These are phyloP conservation scores for Yamadazyma siamensis DNA, from an alignment of 1,139 yeast species.

Conservation along the genomic window DNA sequence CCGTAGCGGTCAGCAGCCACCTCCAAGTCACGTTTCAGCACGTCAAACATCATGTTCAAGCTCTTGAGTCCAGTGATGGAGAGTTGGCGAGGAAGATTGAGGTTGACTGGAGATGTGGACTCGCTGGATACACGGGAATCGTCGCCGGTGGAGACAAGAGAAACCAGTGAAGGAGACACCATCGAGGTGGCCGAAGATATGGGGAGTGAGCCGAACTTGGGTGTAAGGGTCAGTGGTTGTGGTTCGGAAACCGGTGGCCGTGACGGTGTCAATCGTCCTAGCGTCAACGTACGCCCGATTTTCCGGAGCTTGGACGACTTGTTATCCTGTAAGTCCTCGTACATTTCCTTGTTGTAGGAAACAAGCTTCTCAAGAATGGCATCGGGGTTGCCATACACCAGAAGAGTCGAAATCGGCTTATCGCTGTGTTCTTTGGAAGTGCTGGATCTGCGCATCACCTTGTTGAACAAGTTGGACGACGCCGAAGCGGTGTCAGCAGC, in stretches of 20 bases:
- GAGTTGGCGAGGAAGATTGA: slow-evolving; percentile 30
- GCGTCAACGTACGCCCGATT: slow-evolving; percentile 10
- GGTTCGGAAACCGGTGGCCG: not conserved
- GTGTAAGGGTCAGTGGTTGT: not conserved
- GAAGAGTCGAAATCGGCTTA: slow-evolving; percentile 13
- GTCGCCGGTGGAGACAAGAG: slow-evolving; percentile 9
- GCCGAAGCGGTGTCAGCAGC: not conserved
- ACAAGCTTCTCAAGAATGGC: slow-evolving; percentile 12
- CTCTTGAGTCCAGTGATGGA: slow-evolving; percentile 28
- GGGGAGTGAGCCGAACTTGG: not conserved
- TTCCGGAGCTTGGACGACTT: slow-evolving; percentile 12
- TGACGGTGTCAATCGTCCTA: not conserved
- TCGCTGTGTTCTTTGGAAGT: not conserved
- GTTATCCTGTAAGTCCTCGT: not conserved
- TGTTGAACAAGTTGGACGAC: not conserved
- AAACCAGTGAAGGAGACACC: slow-evolving; percentile 6
- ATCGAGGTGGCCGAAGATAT: slow-evolving; percentile 1
- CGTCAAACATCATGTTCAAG: slow-evolving; percentile 34
- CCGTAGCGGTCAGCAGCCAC: slow-evolving; percentile 24
- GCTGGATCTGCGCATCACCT: too few species aligned
- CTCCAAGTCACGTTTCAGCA: slow-evolving; percentile 21
- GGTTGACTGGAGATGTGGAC: slow-evolving; percentile 14
- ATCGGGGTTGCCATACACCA: slow-evolving; percentile 10
- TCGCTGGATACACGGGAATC: slow-evolving; percentile 4
- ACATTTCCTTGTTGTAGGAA: slow-evolving; percentile 8